Evolutionary conservation across 106 monocot genomes (phyloP).

Genomic region (Allium fistulosum): DNA sequence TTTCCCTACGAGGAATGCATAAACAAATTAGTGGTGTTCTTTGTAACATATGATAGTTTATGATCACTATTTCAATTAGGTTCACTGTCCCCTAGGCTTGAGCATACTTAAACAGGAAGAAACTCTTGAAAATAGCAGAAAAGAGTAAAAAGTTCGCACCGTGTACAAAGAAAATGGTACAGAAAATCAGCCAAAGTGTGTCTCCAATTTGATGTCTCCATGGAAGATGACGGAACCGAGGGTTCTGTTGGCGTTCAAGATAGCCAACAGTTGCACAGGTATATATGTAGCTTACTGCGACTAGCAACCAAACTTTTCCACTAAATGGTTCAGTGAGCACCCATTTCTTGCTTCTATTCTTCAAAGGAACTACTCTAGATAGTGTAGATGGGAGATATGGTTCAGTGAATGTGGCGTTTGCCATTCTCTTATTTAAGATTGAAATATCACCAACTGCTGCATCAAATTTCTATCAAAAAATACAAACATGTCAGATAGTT

Average conservation of each 20-base stretch:
- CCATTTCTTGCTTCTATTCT: not conserved
- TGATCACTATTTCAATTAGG: not conserved
- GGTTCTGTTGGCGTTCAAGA: conserved; percentile 1
- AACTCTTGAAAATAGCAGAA: not conserved
- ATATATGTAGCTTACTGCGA: not conserved
- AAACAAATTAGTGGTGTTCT: not conserved
- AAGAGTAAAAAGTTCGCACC: not conserved
- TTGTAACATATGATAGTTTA: not conserved
- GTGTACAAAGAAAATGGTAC: conserved; percentile 5
- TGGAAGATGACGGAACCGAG: conserved; percentile 1
- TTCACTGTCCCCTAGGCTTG: not conserved
- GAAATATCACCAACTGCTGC: conserved; percentile 7
- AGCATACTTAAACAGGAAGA: not conserved
- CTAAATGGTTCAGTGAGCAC: conserved; percentile 11
- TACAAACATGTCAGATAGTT: not conserved
- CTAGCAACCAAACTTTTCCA: not conserved
- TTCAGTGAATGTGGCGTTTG: conserved; percentile 4
- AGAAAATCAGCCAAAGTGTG: conserved; percentile 5
- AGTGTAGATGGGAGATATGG: conserved; percentile 1
- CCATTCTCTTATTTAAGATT: not conserved
- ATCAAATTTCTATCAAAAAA: conserved; percentile 1
- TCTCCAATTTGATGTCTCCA: conserved; percentile 7
- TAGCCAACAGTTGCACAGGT: not conserved
- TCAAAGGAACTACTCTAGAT: not conserved
- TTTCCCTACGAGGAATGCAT: not conserved